These are phyloP conservation scores for Picea sitchensis DNA, from an alignment of 75 land plant species.

Conservation along the genomic window DNA sequence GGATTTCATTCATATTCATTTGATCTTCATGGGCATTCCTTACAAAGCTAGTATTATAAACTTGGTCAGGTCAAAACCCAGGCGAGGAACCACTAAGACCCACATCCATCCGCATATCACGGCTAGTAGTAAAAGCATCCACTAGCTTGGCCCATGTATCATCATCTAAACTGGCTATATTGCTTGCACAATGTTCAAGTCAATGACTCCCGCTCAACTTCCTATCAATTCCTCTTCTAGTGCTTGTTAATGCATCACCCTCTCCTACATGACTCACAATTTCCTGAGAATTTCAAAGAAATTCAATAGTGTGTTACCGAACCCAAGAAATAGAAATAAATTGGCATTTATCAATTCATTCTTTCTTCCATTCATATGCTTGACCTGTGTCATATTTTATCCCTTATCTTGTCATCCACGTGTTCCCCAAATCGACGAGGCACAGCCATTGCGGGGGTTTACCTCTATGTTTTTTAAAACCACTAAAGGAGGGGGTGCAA, in stretches of 20 bases:
- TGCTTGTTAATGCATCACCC: constrained; percentile 42
- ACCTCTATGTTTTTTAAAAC: too few relatives aligned
- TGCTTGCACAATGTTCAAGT: constrained; percentile 48
- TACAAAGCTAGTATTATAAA: constrained; percentile 47
- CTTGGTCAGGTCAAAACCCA: constrained; percentile 65
- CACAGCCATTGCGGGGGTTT: too few relatives aligned
- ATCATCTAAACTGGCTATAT: constrained; percentile 30
- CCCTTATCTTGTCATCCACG: too few relatives aligned
- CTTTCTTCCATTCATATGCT: too few relatives aligned
- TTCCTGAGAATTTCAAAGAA: constrained; percentile 22
- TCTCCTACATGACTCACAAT: constrained; percentile 19
- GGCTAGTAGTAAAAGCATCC: constrained; percentile 22
- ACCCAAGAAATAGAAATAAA: too few relatives aligned
- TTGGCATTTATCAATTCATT: too few relatives aligned
- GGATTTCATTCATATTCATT: constrained; percentile 28
- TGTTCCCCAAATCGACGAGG: too few relatives aligned
- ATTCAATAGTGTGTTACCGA: constrained; percentile 25
- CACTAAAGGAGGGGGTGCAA: too few relatives aligned
- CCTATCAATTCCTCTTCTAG: constrained; percentile 49
- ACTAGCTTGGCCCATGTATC: constrained; percentile 67
- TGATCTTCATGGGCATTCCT: constrained; percentile 35
- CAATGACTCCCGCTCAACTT: constrained; percentile 35
- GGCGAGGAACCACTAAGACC: constrained; percentile 23
- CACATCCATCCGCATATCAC: constrained; percentile 33
- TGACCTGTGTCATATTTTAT: too few relatives aligned